Evolutionary conservation across 768 basidiomycete species (phyloP).

Genomic region (Tephrocybe sp.): DNA sequence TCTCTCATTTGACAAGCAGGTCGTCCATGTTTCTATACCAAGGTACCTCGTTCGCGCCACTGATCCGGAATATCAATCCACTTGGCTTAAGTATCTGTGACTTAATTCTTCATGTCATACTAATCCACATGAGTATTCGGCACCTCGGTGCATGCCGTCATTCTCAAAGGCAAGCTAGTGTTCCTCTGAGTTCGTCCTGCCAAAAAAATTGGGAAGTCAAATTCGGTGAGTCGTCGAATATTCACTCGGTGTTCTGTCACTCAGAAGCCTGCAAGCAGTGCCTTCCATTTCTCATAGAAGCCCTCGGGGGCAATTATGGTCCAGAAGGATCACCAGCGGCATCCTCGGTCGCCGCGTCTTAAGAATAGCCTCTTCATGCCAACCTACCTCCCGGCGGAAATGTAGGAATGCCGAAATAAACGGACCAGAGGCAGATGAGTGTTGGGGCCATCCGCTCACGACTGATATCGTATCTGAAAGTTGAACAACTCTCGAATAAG

Average conservation of each 20-base stretch:
- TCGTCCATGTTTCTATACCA: slow-evolving; percentile 1
- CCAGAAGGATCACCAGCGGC: slow-evolving; percentile 6
- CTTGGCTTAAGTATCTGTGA: background rate
- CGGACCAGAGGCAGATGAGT: slow-evolving; percentile 1
- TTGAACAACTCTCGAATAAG: too few species aligned
- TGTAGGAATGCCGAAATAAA: slow-evolving; percentile 6
- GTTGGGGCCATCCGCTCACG: too few species aligned
- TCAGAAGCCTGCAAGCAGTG: background rate
- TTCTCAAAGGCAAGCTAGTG: background rate
- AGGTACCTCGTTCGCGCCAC: slow-evolving; percentile 4
- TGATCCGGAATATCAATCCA: slow-evolving; percentile 9
- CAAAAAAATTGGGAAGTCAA: background rate
- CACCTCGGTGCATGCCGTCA: slow-evolving; percentile 1
- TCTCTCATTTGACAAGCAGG: background rate
- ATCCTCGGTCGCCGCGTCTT: slow-evolving; percentile 18
- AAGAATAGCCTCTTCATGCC: slow-evolving; percentile 4
- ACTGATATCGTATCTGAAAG: too few species aligned
- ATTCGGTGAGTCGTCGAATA: background rate
- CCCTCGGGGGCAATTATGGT: slow-evolving; percentile 10
- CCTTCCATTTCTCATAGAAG: slow-evolving; percentile 12
- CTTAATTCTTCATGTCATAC: background rate
- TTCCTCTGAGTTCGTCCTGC: background rate
- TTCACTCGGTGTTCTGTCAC: background rate
- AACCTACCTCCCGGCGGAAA: slow-evolving; percentile 12
- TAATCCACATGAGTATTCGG: slow-evolving; percentile 2